Evolutionary conservation across 2,329 filamentous ascomycete species (phyloP), one percentile per base, ranked within the genome.

Genomic region (Trichocomaceae sp.): DNA sequence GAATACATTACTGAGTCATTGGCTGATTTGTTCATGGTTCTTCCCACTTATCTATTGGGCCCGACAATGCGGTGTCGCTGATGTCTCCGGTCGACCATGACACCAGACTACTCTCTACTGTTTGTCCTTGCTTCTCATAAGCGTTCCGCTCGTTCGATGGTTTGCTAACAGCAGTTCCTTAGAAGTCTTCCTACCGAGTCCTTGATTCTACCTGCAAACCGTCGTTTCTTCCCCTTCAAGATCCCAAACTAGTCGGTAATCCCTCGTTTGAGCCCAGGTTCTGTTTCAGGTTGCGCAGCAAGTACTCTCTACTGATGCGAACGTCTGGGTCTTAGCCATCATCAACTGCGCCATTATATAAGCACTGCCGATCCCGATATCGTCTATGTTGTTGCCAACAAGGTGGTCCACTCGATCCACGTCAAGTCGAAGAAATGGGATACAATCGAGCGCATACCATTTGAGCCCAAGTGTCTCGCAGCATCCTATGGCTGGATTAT

Each of bases 401-500:
- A 79, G 64, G 83, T 90, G 82, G 86, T 90, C 50, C 86, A 86
- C 64, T 80, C 82, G 35, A 80, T 92, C 55, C 81, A 91, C 64
- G 83, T 86, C 56, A 81, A 73, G 57, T 84, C 81, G 61, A 83
- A 78, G 69, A 87, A 84, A 77, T 85, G 83, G 74, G 88, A 86
- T 73, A 86, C 81, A 58, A 83, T 88, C 69, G 88, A 83, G 51
- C 77, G 84, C 29, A 77, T 91, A 61, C 83, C 79, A 61, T 93
- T 85, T 50, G 79, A 83, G 56, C 81, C 91, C n/a, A 83, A 88
- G 73, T 97, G 92, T 70, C 82, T 96, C 6, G 87, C 89, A n/a
- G 87, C 89, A 7, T 86, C 84, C 52, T 82, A 88, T 64, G 90
- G 90, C 51, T 97, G 89, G 86, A 80, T 97, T 37, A 96, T 89